Evolutionary conservation across 1,284 basidiomycete species (phyloP).

Genomic region (Ceratobasidium sp.): DNA sequence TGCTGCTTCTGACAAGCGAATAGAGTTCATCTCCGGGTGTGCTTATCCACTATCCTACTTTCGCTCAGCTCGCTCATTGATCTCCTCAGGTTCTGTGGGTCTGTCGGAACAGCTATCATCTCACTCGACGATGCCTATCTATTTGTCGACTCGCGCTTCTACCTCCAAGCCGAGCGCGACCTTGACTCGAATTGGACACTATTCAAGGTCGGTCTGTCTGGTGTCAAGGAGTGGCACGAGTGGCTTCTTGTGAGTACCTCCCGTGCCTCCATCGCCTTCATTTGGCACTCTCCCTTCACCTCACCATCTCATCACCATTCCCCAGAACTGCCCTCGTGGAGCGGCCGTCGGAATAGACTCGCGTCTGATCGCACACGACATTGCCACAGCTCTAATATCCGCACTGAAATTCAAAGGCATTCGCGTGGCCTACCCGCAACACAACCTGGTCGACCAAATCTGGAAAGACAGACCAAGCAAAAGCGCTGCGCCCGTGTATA

Average conservation of each 20-base stretch:
- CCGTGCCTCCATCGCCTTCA: constrained; percentile 44
- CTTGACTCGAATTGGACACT: constrained; percentile 82
- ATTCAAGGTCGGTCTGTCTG: constrained; percentile 70
- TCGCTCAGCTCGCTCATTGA: constrained; percentile 1
- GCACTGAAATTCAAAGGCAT: constrained; percentile 58
- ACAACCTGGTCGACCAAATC: constrained; percentile 87
- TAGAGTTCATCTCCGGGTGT: constrained; percentile 85
- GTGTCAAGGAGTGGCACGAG: constrained; percentile 79
- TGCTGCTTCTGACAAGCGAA: constrained; percentile 79
- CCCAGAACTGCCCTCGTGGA: constrained; percentile 64
- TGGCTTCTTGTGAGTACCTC: constrained; percentile 70
- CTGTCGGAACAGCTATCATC: constrained; percentile 85
- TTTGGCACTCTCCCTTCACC: constrained; percentile 41
- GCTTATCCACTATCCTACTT: constrained; percentile 51
- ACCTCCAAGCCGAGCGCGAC: constrained; percentile 83
- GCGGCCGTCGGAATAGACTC: constrained; percentile 87
- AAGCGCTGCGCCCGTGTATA: constrained; percentile 77
- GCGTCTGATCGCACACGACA: constrained; percentile 81
- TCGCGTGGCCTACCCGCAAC: constrained; percentile 65
- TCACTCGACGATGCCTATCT: constrained; percentile 74
- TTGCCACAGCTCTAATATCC: constrained; percentile 66
- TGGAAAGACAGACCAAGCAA: constrained; percentile 77
- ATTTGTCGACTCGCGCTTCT: constrained; percentile 90
- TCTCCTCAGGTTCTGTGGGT: constrained; percentile 77
- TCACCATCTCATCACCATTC: constrained; percentile 40